Base-by-base conservation (phyloP, 2,329 filamentous ascomycete species). In the Calonectria hawksworthii region DNA sequence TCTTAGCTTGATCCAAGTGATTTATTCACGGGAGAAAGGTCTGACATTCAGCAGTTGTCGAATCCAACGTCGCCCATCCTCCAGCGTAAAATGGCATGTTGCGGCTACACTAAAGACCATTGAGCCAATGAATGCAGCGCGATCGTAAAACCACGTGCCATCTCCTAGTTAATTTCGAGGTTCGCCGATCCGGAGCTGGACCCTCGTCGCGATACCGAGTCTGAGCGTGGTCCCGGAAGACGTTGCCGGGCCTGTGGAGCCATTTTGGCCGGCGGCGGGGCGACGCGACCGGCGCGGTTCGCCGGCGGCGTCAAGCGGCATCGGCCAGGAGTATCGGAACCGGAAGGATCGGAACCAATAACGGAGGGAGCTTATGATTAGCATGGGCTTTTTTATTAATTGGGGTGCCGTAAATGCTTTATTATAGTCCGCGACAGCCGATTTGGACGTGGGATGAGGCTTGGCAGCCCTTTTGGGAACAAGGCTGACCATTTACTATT, bases 241-340 rank as follows among this genome's bases (percentile, higher is more conserved):
- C 11, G 51, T 68, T 68, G 64, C 70, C 64, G 70, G 52, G 7
- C 30, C 18, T 63, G 56, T 51, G 68, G 56, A 44, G 54, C 54
- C 41, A 52, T 11, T 34, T 47, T 67, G 69, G 69, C 70, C 64
- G 70, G 64, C 70, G 70, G 70, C 70, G 52, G 70, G 70, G 70
- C 63, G 28, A 72, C 16, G 9, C 4, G 41, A 41, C 64, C 52
- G 70, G 70, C 38, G 32, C 69, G 30, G 41, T 72, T 72, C 70
- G 70, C 70, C 70, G 70, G 52, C 70, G 70, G 70, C 70, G 63
- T 36, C 41, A 34, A 67, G 70, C 63, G 64, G 52, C 64, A 63
- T 72, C 70, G 64, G 70, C 51, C 13, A 30, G 38, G n/a, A 21
- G 28, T 32, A 63, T 26, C 56, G 16, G 18, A 4, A 38, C n/a